Base-by-base conservation (phyloP, 1,284 basidiomycete species). In the Taiwanofungus camphoratus region DNA sequence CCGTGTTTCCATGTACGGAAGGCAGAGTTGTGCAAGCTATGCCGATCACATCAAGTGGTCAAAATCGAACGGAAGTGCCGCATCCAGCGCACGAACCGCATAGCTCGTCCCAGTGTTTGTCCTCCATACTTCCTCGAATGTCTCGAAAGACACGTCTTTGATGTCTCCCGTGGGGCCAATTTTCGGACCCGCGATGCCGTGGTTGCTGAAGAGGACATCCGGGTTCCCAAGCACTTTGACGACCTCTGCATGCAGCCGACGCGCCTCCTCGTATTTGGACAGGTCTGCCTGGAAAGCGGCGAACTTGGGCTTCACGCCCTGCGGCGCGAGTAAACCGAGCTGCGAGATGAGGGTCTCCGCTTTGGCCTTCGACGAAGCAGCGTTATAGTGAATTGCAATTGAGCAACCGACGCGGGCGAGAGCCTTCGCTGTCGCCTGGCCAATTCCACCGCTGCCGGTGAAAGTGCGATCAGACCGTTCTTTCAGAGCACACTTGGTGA, bases 301-400 rank as follows among this genome's bases (percentile, higher is more conserved):
- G 1, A 67, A 69, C n/a, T 60, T 62, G 3, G 45, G 41, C 27
- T 42, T 32, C 5, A 73, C 64, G 20, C 60, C 64, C 0, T 52
- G 44, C 1, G 12, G 44, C 51, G 65, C 67, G 23, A 57, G 60
- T 8, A 19, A 20, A n/a, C 13, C 13, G 5, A 75, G 48, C 34
- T 68, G 57, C 5, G 50, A 20, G n/a, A 68, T 63, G 7, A 74
- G 60, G 5, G 54, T 54, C 0, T 60, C 52, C 0, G 61, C 62
- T 5, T 44, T 50, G 2, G 64, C 66, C 41, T 59, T 57, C 1
- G 43, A 53, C 32, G 56, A 59, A 27, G 38, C 60, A 1, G 67
- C 59, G 42, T 68, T 61, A 56, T 74, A 75, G 55, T 77, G 75
- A 15, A 77, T 65, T 5, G 76, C 76, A 50, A 77, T 70, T 20